Evolutionary conservation across 192 early-diverging fungal species (phyloP).

Genomic region (Linnemannia hyalina): DNA sequence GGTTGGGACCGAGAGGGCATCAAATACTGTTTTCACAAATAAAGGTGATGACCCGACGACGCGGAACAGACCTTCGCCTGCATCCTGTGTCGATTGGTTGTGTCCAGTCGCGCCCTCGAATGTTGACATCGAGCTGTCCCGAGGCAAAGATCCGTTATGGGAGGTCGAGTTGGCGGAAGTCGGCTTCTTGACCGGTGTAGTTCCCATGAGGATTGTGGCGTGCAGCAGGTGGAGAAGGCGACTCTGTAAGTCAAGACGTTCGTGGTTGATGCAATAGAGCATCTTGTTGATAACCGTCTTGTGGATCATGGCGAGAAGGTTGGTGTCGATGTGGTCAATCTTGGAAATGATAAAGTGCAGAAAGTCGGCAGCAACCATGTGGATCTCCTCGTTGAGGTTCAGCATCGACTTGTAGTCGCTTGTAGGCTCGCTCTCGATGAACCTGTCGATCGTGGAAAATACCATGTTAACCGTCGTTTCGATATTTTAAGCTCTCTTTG

Average conservation of each 20-base stretch:
- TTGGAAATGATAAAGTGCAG: slow-evolving; percentile 68
- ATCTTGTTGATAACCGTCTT: slow-evolving; percentile 66
- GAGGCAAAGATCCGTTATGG: slow-evolving; percentile 13
- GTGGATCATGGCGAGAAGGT: slow-evolving; percentile 65
- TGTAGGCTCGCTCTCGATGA: slow-evolving; percentile 59
- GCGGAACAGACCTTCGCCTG: slow-evolving; percentile 42
- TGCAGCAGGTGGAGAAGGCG: slow-evolving; percentile 68
- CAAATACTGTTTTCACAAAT: slow-evolving; percentile 70
- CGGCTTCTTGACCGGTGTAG: slow-evolving; percentile 36
- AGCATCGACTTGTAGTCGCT: slow-evolving; percentile 43
- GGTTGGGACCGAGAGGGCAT: slow-evolving; percentile 66
- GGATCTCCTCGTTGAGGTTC: slow-evolving; percentile 63
- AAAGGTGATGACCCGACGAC: slow-evolving; percentile 56
- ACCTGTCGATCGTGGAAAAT: slow-evolving; percentile 16
- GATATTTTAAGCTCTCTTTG: not conserved
- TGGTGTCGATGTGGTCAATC: slow-evolving; percentile 65
- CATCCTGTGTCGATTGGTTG: not conserved
- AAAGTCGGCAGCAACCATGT: slow-evolving; percentile 71
- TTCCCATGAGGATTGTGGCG: slow-evolving; percentile 62
- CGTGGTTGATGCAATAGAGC: slow-evolving; percentile 66
- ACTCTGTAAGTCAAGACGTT: slow-evolving; percentile 70
- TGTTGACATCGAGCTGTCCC: slow-evolving; percentile 34
- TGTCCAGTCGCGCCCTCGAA: slow-evolving; percentile 13
- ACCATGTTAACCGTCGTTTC: not conserved
- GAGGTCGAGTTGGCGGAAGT: not conserved